Evolutionary conservation across 2,329 filamentous ascomycete genomes (phyloP).

Genomic region (Pyricularia sp.): DNA sequence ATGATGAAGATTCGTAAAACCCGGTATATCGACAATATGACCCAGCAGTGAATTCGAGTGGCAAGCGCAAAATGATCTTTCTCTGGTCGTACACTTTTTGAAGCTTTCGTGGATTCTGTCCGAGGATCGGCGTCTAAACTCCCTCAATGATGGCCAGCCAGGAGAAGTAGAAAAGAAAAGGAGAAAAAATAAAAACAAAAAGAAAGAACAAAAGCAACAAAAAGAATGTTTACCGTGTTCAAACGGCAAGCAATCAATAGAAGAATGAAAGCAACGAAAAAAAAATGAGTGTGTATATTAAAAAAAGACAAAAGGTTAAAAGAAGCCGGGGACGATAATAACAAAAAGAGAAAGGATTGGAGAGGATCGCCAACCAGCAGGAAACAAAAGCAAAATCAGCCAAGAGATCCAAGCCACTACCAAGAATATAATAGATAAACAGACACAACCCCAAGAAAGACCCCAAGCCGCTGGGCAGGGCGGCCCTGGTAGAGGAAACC

Average conservation of each 20-base stretch:
- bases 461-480: not conserved
- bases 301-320: slow-evolving; percentile 5
- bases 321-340: not conserved
- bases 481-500: not conserved
- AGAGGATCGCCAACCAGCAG: not conserved
- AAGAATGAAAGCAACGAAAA: not conserved
- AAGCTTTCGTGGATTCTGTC: not conserved
- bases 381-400: not conserved
- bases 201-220: not conserved
- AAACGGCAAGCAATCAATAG: not conserved
- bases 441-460: not conserved
- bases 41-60: not conserved
- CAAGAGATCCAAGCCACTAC: not conserved
- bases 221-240: not conserved
- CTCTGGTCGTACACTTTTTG: not conserved
- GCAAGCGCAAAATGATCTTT: not conserved
- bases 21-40: not conserved
- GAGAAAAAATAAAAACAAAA: slow-evolving; percentile 5
- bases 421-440: not conserved
- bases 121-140: slow-evolving; percentile 4
- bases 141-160: slow-evolving; percentile 5
- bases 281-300: slow-evolving; percentile 4
- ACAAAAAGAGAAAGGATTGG: not conserved
- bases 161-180: slow-evolving; percentile 4
- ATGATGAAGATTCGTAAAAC: not conserved